Percentiles rank a stretch among this genome's conserved stretches.
These are phyloP conservation scores for Sugiyamaella neomexicana DNA, from an alignment of 1,139 yeast genomes.

Conservation along the genomic window DNA sequence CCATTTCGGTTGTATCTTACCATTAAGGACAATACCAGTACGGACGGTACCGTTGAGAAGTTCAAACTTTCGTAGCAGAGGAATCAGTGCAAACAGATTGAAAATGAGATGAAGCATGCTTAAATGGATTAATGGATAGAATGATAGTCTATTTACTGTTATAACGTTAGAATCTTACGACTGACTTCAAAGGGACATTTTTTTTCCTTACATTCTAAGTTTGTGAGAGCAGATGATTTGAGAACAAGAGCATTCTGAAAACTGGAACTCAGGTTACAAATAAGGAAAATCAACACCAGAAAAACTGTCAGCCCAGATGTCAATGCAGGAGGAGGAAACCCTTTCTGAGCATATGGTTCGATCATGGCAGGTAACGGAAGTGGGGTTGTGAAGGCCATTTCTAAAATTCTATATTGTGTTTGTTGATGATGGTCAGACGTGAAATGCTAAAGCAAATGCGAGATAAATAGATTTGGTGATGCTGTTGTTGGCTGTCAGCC, in stretches of 20 bases:
- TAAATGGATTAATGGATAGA: slow-evolving; percentile 73
- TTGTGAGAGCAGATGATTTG: slow-evolving; percentile 57
- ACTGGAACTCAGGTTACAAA: slow-evolving; percentile 36
- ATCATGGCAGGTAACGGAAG: slow-evolving; percentile 14
- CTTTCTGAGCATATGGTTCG: slow-evolving; percentile 20
- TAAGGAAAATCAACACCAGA: slow-evolving; percentile 45
- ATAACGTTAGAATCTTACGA: not conserved
- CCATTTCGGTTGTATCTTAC: slow-evolving; percentile 26
- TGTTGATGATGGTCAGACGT: not conserved
- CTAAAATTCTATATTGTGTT: not conserved
- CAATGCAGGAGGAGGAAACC: slow-evolving; percentile 56
- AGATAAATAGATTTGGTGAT: not conserved
- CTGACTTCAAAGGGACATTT: not conserved
- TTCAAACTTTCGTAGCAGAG: slow-evolving; percentile 67
- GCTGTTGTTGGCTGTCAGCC: slow-evolving; percentile 1
- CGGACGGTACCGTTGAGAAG: slow-evolving; percentile 77
- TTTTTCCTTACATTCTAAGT: slow-evolving; percentile 46
- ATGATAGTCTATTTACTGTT: slow-evolving; percentile 59
- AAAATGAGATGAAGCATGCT: slow-evolving; percentile 62
- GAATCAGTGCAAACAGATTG: slow-evolving; percentile 61
- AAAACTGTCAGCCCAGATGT: slow-evolving; percentile 65
- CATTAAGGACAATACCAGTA: slow-evolving; percentile 78
- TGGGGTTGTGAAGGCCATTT: slow-evolving; percentile 5
- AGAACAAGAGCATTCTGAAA: slow-evolving; percentile 46
- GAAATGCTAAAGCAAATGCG: not conserved